Conservation (phyloP, 1,139 yeast genomes). For the Blastobotrys proliferans region DNA sequence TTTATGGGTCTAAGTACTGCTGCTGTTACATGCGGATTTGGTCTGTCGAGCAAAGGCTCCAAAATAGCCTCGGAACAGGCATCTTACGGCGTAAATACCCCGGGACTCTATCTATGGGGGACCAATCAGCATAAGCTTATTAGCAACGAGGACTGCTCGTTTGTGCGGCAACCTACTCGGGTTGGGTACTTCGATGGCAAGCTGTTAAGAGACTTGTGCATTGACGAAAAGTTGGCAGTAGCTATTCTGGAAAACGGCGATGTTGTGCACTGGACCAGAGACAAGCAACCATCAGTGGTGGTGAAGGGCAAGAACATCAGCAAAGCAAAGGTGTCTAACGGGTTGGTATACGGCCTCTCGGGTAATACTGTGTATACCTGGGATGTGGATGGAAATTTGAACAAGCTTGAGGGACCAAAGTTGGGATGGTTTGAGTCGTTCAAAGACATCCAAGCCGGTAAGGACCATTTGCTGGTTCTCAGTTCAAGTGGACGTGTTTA, state of each 20-base stretch:
- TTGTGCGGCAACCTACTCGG: slow-evolving; percentile 53
- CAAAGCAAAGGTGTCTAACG: slow-evolving; percentile 48
- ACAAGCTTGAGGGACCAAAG: slow-evolving; percentile 18
- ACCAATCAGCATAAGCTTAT: slow-evolving; percentile 43
- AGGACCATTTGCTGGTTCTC: slow-evolving; percentile 59
- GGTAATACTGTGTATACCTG: slow-evolving; percentile 29
- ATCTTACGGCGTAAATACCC: slow-evolving; percentile 23
- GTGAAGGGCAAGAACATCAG: slow-evolving; percentile 45
- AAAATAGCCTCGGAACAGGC: no score
- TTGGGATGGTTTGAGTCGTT: slow-evolving; percentile 47
- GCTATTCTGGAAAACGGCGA: slow-evolving; percentile 70
- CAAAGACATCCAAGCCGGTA: slow-evolving; percentile 55
- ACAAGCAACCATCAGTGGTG: slow-evolving; percentile 36
- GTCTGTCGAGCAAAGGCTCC: no score
- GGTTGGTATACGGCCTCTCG: slow-evolving; percentile 52
- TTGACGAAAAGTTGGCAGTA: slow-evolving; percentile 52
- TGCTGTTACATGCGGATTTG: no score
- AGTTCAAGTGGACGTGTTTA: slow-evolving; percentile 61
- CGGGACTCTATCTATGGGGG: slow-evolving; percentile 56
- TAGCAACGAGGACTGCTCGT: slow-evolving; percentile 34
- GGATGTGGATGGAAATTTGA: slow-evolving; percentile 11
- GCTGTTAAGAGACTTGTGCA: slow-evolving; percentile 53
- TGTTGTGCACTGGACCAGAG: slow-evolving; percentile 55
- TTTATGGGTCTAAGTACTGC: no score
- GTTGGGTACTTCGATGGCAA: slow-evolving; percentile 60